These are phyloP conservation scores for Cordyceps javanica DNA, from an alignment of 2,329 filamentous ascomycete genomes.

Conservation along the genomic window DNA sequence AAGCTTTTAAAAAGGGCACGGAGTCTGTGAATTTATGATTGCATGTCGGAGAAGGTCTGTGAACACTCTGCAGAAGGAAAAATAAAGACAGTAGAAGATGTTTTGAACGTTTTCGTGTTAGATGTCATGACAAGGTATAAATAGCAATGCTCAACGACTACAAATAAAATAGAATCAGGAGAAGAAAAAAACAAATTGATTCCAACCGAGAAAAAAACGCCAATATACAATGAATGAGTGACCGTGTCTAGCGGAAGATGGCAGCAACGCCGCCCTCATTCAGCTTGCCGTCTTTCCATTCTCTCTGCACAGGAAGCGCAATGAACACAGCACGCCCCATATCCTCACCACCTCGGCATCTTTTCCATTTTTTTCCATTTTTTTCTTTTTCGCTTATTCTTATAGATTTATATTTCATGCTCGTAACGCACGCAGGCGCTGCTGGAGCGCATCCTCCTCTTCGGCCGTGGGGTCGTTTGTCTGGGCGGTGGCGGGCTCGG, in stretches of 20 bases:
- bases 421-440: conserved; percentile 50
- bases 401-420: conserved; percentile 30
- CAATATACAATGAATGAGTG: conserved; percentile 5
- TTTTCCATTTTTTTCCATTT: no score
- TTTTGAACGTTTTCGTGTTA: not conserved
- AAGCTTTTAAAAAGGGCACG: not conserved
- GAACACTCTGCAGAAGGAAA: not conserved
- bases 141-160: not conserved
- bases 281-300: not conserved
- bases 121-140: not conserved
- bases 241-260: not conserved
- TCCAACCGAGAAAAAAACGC: conserved; percentile 5
- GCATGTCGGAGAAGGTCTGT: not conserved
- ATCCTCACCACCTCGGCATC: not conserved
- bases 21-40: not conserved
- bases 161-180: no score
- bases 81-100: not conserved
- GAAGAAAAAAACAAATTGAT: not conserved
- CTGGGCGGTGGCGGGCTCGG: conserved; percentile 52
- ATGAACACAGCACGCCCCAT: not conserved
- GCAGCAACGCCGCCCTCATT: not conserved
- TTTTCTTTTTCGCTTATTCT: no score
- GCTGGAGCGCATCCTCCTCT: conserved; percentile 69
- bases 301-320: not conserved
- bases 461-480: conserved; percentile 65